phyloP scores from a whole-genome alignment of 441 rosid species.

The Euphorbia schlechtendalii region DNA sequence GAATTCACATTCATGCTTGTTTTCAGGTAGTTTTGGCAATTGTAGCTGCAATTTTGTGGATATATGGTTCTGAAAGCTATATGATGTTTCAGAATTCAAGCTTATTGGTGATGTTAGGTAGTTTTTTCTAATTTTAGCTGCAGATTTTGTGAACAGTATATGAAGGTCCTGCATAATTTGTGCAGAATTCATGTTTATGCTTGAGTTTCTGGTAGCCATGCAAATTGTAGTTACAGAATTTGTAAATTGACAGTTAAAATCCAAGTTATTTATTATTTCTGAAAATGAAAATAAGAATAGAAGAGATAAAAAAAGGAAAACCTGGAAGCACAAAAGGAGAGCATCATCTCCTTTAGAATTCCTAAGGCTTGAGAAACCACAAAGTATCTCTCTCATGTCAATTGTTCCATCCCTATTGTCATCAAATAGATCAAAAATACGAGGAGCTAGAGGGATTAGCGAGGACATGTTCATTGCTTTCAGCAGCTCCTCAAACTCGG shows the following conservation, averaged over 20 bases:
- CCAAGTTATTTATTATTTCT: not conserved
- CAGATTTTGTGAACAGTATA: not conserved
- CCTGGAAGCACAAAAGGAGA: conserved; percentile 67
- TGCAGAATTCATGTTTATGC: not conserved
- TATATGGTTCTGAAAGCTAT: not conserved
- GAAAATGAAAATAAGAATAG: not conserved
- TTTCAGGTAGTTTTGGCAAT: not conserved
- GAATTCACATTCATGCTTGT: not conserved
- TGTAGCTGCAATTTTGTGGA: not conserved
- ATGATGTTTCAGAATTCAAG: not conserved
- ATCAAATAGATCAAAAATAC: conserved; percentile 62
- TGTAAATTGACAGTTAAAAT: too few relatives aligned
- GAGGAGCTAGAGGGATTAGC: conserved; percentile 51
- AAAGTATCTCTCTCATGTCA: conserved; percentile 67
- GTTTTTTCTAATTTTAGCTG: not conserved
- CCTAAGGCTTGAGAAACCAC: conserved; percentile 67
- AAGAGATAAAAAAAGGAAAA: conserved; percentile 11
- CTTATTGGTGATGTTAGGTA: not conserved
- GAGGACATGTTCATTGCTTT: conserved; percentile 70
- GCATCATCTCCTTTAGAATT: conserved; percentile 67
- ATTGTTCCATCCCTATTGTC: conserved; percentile 67
- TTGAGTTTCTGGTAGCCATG: not conserved
- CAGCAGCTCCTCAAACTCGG: conserved; percentile 61
- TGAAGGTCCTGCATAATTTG: not conserved
- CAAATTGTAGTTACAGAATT: not conserved